phyloP scores from a whole-genome alignment of 2,329 filamentous ascomycete genomes.

The Zasmidium citrigriseum region DNA sequence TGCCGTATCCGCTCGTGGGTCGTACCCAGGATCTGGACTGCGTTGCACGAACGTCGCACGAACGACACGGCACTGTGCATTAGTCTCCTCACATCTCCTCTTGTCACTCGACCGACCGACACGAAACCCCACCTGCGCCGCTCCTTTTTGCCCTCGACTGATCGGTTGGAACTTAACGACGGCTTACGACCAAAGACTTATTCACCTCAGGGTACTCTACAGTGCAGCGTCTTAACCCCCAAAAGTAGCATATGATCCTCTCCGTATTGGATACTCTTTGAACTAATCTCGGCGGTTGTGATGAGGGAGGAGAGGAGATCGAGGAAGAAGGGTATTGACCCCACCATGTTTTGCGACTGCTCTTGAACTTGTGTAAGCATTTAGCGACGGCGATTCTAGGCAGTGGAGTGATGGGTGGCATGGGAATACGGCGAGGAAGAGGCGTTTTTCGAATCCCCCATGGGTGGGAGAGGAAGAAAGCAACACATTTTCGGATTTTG shows the following conservation, averaged over 20 bases:
- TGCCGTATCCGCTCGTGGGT: slow-evolving; percentile 19
- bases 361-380: slow-evolving; percentile 17
- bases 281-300: slow-evolving; percentile 17
- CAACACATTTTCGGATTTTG: slow-evolving; percentile 4
- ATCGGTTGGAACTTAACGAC: slow-evolving; percentile 25
- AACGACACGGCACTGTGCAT: slow-evolving; percentile 26
- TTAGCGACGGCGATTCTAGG: slow-evolving; percentile 25
- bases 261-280: slow-evolving; percentile 26
- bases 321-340: background rate
- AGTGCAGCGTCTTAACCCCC: slow-evolving; percentile 24
- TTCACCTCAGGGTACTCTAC: slow-evolving; percentile 39
- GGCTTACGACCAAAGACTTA: slow-evolving; percentile 38
- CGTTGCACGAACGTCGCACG: slow-evolving; percentile 24
- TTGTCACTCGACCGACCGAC: slow-evolving; percentile 11
- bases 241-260: slow-evolving; percentile 21
- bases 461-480: background rate
- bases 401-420: background rate
- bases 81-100: slow-evolving; percentile 15
- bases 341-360: too few species aligned
- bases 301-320: background rate
- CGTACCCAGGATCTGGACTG: slow-evolving; percentile 19
- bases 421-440: background rate
- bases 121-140: slow-evolving; percentile 15
- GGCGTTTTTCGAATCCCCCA: background rate
- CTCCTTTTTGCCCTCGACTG: slow-evolving; percentile 14